phyloP scores from a whole-genome alignment of 2,329 filamentous ascomycete genomes.

The Cladosporium sp. region DNA sequence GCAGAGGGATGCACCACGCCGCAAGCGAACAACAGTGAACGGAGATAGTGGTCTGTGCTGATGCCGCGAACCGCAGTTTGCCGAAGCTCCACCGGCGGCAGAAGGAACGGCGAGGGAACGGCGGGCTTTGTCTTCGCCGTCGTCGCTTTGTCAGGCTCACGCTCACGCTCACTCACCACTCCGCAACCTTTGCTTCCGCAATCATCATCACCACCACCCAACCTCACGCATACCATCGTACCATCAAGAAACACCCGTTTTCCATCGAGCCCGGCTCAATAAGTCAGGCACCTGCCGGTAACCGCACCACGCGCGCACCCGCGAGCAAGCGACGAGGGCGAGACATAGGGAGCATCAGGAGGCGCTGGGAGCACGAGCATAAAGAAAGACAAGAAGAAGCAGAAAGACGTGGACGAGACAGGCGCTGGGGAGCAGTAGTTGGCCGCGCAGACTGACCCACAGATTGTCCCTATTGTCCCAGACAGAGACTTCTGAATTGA shows the following conservation, averaged over 20 bases:
- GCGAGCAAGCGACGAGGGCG: slow-evolving; percentile 16
- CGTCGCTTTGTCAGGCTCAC: background rate
- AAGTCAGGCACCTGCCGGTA: background rate
- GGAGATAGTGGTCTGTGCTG: background rate
- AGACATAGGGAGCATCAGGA: slow-evolving; percentile 15
- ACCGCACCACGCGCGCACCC: slow-evolving; percentile 5
- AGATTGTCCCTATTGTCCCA: slow-evolving; percentile 23
- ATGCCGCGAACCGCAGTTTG: background rate
- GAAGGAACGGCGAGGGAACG: background rate
- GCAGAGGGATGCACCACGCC: background rate
- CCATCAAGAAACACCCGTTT: background rate
- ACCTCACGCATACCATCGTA: background rate
- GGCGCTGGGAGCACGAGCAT: slow-evolving; percentile 18
- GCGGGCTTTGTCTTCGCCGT: background rate
- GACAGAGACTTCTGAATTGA: slow-evolving; percentile 24
- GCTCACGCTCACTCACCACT: background rate
- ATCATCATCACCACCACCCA: background rate
- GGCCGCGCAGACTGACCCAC: slow-evolving; percentile 21
- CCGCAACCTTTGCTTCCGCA: background rate
- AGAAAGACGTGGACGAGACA: slow-evolving; percentile 4
- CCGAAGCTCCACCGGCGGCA: background rate
- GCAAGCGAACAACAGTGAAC: background rate
- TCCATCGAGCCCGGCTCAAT: background rate
- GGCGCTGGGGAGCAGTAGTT: slow-evolving; percentile 10
- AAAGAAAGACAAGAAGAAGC: slow-evolving; percentile 12